phyloP scores from a whole-genome alignment of 108 stramenopile genomes.

The Cyclotella cryptica region DNA sequence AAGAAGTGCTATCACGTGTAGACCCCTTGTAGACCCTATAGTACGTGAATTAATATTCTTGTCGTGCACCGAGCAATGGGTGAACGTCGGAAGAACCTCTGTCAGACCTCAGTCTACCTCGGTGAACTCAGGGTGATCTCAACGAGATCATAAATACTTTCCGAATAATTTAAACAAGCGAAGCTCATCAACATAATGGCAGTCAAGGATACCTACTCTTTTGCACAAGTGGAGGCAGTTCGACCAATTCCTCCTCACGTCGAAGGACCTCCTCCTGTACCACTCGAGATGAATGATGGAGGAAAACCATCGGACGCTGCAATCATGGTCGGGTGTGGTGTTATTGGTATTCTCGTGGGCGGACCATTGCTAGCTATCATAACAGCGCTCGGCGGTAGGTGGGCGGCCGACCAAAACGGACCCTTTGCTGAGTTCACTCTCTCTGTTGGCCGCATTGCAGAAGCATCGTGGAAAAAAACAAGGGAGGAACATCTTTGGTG shows the following conservation, averaged over 20 bases:
- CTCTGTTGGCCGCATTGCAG: constrained; percentile 43
- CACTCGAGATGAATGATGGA: constrained; percentile 10
- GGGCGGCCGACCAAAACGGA: constrained; percentile 27
- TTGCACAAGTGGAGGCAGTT: constrained; percentile 21
- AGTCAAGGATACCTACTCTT: constrained; percentile 24
- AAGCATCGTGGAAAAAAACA: constrained; percentile 42
- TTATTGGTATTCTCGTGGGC: constrained; percentile 42
- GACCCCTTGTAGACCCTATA: no score
- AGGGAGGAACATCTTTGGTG: constrained; percentile 33
- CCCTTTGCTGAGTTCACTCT: constrained; percentile 42
- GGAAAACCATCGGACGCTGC: constrained; percentile 38
- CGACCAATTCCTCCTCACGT: constrained; percentile 26
- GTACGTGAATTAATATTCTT: no score
- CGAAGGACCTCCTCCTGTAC: constrained; percentile 15
- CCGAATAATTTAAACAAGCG: background rate
- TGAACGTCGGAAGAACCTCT: no score
- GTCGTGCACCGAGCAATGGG: no score
- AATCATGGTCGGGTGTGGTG: constrained; percentile 49
- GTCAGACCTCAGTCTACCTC: no score
- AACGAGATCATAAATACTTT: no score
- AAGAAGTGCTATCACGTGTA: no score
- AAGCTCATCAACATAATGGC: constrained; percentile 4
- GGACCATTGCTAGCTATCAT: constrained; percentile 50
- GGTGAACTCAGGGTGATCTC: no score
- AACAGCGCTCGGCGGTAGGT: constrained; percentile 42